Evolutionary conservation across 345 rosid species (phyloP).

Genomic region (Citrus maxima): DNA sequence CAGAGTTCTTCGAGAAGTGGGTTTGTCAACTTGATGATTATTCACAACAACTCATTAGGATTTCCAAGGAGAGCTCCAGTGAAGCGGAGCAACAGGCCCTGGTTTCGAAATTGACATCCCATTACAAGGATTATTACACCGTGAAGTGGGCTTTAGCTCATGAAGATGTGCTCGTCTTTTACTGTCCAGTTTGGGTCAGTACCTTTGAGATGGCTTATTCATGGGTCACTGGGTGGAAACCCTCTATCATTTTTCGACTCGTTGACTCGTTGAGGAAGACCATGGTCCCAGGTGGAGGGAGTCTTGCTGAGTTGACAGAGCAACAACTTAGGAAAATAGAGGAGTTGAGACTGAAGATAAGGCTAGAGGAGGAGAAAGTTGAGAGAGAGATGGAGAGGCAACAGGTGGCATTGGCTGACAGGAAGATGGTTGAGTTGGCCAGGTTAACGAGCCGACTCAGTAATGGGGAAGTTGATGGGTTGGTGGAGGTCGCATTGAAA

Average conservation of each 20-base stretch:
- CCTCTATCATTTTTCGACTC: constrained; percentile 52
- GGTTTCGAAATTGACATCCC: constrained; percentile 58
- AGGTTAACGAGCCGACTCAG: constrained; percentile 30
- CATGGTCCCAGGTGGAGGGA: constrained; percentile 11
- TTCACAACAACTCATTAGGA: constrained; percentile 31
- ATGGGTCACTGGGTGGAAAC: constrained; percentile 91
- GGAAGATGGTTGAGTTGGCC: constrained; percentile 62
- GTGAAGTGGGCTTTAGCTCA: constrained; percentile 71
- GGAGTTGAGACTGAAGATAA: constrained; percentile 49
- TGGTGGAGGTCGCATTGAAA: constrained; percentile 47
- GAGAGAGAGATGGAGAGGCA: constrained; percentile 88
- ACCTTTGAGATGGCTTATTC: constrained; percentile 60
- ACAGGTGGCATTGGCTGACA: constrained; percentile 66
- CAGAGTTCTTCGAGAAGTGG: constrained; percentile 63
- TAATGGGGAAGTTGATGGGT: constrained; percentile 24
- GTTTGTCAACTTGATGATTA: constrained; percentile 46
- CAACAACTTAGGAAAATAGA: constrained; percentile 53
- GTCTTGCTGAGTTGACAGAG: constrained; percentile 34
- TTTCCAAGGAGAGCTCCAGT: constrained; percentile 8
- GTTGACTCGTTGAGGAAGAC: constrained; percentile 37
- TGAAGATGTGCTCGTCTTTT: constrained; percentile 67
- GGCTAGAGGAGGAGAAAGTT: constrained; percentile 61
- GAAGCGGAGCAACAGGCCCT: constrained; percentile 36
- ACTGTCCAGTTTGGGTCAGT: constrained; percentile 52
- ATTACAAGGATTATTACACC: constrained; percentile 72